These are phyloP conservation scores for Rheum nobile DNA, from an alignment of 148 eudicot genomes.

Conservation along the genomic window DNA sequence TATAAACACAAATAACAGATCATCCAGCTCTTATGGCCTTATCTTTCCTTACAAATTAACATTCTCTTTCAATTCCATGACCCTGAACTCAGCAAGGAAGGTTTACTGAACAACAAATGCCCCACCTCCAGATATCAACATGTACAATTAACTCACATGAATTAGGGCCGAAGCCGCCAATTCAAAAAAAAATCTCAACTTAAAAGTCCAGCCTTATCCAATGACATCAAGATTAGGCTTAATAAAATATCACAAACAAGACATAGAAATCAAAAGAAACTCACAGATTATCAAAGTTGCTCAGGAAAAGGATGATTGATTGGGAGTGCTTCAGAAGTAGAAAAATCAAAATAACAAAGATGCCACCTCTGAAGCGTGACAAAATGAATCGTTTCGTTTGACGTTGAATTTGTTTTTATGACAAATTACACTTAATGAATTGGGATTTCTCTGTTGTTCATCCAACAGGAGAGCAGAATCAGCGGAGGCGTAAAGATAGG, in stretches of 20 bases:
- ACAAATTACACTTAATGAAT: not conserved
- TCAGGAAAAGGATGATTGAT: not conserved
- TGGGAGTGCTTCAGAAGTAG: not conserved
- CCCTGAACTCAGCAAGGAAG: not conserved
- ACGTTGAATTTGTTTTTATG: not conserved
- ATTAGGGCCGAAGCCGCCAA: not conserved
- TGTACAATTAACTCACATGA: not conserved
- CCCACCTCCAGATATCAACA: not conserved
- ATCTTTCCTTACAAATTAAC: not conserved
- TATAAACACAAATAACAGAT: not conserved
- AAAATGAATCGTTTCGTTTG: not conserved
- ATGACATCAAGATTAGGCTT: not conserved
- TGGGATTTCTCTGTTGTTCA: not conserved
- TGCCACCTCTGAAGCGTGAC: conserved; percentile 1
- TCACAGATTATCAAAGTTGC: not conserved
- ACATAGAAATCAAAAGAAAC: not conserved
- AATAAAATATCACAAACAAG: not conserved
- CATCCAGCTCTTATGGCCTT: not conserved
- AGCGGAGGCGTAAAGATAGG: not conserved
- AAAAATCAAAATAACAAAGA: not conserved
- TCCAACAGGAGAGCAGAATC: not conserved
- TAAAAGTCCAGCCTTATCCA: not conserved
- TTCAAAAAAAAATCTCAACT: not conserved
- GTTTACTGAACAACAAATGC: not conserved
- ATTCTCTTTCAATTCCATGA: too few species aligned